Evolutionary conservation across 2,329 filamentous ascomycete species (phyloP).

Genomic region (Dryadomyces quercus-mongolicae): DNA sequence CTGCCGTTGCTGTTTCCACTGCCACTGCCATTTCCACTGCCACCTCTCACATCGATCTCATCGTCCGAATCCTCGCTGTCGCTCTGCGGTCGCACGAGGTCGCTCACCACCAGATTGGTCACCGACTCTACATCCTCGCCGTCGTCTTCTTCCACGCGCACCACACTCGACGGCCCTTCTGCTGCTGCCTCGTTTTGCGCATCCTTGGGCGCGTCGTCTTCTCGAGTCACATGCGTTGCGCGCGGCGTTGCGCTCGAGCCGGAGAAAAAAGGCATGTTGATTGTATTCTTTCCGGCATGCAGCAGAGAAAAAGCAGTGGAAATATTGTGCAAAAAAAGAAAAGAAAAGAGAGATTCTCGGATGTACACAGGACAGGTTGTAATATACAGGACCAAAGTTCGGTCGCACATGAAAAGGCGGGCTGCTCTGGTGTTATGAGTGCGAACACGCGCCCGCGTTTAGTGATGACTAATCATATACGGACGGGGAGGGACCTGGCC

Average conservation of each 20-base stretch:
- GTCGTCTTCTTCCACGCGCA: neutral
- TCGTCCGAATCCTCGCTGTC: no score
- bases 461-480: no score
- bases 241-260: neutral
- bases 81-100: neutral
- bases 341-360: no score
- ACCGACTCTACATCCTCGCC: neutral
- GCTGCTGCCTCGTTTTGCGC: neutral
- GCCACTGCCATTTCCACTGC: neutral
- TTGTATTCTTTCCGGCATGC: neutral
- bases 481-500: no score
- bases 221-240: neutral
- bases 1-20: neutral
- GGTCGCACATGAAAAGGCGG: no score
- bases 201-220: neutral
- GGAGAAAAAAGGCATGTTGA: neutral
- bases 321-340: no score
- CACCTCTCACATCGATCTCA: no score
- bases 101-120: neutral
- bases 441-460: no score
- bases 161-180: neutral
- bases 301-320: no score
- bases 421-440: no score
- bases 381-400: no score
- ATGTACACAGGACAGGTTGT: no score